Base-by-base conservation (phyloP, 495 filamentous ascomycete species). In the Penicillium canariense region DNA sequence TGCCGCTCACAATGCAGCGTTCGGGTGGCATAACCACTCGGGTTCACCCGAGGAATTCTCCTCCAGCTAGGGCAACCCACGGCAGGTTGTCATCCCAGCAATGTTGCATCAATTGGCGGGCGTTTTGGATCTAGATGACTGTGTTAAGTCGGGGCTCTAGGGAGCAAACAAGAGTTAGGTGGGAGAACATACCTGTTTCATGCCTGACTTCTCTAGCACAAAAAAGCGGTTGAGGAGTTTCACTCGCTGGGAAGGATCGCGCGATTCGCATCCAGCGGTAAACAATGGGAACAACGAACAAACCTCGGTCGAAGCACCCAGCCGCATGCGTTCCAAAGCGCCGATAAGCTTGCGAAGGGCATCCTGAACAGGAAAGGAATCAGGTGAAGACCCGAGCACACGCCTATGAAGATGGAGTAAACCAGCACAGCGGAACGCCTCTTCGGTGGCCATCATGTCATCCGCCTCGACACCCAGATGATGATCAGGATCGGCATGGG, bases 261-360 rank as follows among this genome's bases (percentile, higher is more conserved):
- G 65, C 3, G 84, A 82, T 62, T 94, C 89, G 62, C 88, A 92
- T 1, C 90, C 90, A 5, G 89, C 90, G 8, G 87, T 88, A 68
- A 95, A 94, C 68, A 95, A 81, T 1, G 90, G 90, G 49, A 95
- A 92, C 42, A 96, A 63, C 5, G 90, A 74, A 62, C 87, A 90
- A 4, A 84, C 84, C 68, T 92, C 90, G 0, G 87, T 87, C 20
- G 85, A 85, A 14, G 84, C 84, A 15, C 87, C 85, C 12, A 75
- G 71, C 22, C 82, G 72, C 44, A 95, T 84, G 26, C 81, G 81
- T n/a, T 67, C 70, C 55, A 93, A 70, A 4, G 82, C 78, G 14
- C 71, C 66, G 14, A 88, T 73, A 31, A 92, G 88, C 54, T 81
- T 76, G 12, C 73, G 68, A n/a, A 90, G 82, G 0, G 84, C 83